These are phyloP conservation scores for Claviceps pusilla DNA, from an alignment of 2,329 filamentous ascomycete genomes.

Conservation along the genomic window DNA sequence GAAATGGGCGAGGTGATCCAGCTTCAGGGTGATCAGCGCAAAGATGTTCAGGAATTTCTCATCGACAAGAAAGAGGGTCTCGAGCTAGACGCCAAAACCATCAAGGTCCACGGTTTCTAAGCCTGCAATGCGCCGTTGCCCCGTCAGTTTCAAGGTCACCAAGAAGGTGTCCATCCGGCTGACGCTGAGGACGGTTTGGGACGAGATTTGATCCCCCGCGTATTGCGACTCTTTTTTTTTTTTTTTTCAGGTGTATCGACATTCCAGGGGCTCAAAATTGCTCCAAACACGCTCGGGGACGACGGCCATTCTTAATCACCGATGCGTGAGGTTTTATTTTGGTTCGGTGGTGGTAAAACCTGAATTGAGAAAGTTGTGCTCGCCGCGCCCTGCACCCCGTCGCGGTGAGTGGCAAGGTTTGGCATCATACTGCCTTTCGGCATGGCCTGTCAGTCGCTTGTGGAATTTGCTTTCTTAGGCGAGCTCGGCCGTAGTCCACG, in stretches of 20 bases:
- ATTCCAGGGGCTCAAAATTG: slow-evolving; percentile 17
- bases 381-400: slow-evolving; percentile 3
- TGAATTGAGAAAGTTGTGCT: slow-evolving; percentile 1
- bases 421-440: slow-evolving; percentile 11
- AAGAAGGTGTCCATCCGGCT: slow-evolving; percentile 13
- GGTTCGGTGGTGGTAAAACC: slow-evolving; percentile 6
- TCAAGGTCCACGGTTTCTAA: slow-evolving; percentile 62
- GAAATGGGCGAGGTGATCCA: slow-evolving; percentile 99
- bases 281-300: slow-evolving; percentile 12
- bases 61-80: slow-evolving; percentile 90
- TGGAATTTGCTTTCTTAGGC: slow-evolving; percentile 15
- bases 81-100: slow-evolving; percentile 87
- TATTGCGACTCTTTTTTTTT: slow-evolving; percentile 11
- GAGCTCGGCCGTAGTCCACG: slow-evolving; percentile 21
- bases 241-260: slow-evolving; percentile 11
- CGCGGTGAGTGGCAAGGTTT: slow-evolving; percentile 2
- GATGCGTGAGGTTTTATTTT: slow-evolving; percentile 13
- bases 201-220: slow-evolving; percentile 11
- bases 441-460: slow-evolving; percentile 21
- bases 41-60: slow-evolving; percentile 96
- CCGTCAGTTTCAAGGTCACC: slow-evolving; percentile 17
- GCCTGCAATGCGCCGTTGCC: slow-evolving; percentile 24
- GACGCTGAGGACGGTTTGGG: slow-evolving; percentile 18
- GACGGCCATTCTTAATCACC: slow-evolving; percentile 15
- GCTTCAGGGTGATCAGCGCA: slow-evolving; percentile 97